Evolutionary conservation across 2,329 filamentous ascomycete genomes (phyloP), one percentile per base, ranked within the genome.

Genomic region (Penicillium janthinellum): DNA sequence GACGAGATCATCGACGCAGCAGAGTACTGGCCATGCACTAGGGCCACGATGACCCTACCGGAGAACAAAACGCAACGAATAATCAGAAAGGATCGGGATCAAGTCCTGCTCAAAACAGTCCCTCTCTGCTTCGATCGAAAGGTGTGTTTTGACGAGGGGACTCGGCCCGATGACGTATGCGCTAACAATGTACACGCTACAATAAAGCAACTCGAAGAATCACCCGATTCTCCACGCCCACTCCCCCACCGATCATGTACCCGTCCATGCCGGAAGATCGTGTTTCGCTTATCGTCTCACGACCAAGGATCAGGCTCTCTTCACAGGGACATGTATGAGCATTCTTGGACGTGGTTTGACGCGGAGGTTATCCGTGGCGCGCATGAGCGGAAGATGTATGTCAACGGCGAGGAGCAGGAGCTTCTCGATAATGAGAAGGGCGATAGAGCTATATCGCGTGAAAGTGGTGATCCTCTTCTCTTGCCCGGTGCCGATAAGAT

Each of bases 311-410:
- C 68, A 4, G 65, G 67, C 1, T 17, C 15, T 15, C 47, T 61
- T 6, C 58, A 48, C 28, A 58, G 63, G 17, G 61, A 68, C n/a
- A 67, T 61, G 39, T 77, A 75, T 57, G 45, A 67, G 5, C 65
- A 64, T 22, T 76, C 75, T 12, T 76, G 61, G 58, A 75, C 75
- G 20, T 78, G 76, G 76, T 78, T 78, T 57, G 74, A 78, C 48
- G 65, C 65, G 1, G 73, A 76, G 54, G 60, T 75, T 5, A 67
- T 75, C 17, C 70, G 53, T 22, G 61, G 55, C 0, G 68, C 70
- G 20, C 66, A 74, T 28, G 57, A 56, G n/a, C 56, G 39, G 35
- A 62, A 64, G 8, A 64, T 65, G 61, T 65, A 68, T 31, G 49
- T 42, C 34, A 51, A 67, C 14, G 56, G 64, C 7, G 52, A 37